A percentile compares a stretch with the other conserved stretches of the same genome.
Conservation (phyloP, 805 yeast species). For the Sugiyamaella mastotermitis region DNA sequence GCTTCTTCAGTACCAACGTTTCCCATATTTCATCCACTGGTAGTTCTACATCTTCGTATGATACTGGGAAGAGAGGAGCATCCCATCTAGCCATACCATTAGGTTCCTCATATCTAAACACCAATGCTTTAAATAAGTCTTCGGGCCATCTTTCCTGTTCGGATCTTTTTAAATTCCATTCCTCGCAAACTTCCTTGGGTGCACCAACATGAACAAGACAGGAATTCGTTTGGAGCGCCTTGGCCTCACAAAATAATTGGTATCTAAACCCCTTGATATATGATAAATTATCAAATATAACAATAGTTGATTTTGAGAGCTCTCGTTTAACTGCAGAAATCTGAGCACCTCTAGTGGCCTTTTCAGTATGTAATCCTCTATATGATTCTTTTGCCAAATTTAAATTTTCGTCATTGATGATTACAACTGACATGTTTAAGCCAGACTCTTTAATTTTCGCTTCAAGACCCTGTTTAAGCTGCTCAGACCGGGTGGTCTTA, state of each 20-base stretch:
- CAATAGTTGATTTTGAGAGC: conserved; percentile 60
- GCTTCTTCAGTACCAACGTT: conserved; percentile 43
- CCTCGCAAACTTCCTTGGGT: conserved; percentile 52
- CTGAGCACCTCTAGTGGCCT: conserved; percentile 75
- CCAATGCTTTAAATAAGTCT: conserved; percentile 57
- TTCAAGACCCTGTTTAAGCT: conserved; percentile 45
- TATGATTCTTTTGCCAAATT: conserved; percentile 68
- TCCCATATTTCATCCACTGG: conserved; percentile 59
- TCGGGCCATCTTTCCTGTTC: conserved; percentile 52
- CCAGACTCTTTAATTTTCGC: conserved; percentile 43
- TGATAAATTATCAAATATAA: conserved; percentile 76
- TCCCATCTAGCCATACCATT: conserved; percentile 86
- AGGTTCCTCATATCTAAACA: conserved; percentile 92
- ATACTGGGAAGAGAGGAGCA: conserved; percentile 74
- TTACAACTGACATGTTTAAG: conserved; percentile 50
- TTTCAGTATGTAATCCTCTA: conserved; percentile 67
- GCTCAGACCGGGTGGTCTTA: conserved; percentile 66
- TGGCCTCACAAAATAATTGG: conserved; percentile 91
- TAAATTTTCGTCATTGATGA: conserved; percentile 72
- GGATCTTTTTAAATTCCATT: conserved; percentile 46
- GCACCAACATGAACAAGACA: conserved; percentile 77
- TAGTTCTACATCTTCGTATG: conserved; percentile 46
- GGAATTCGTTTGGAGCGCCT: conserved; percentile 72
- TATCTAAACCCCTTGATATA: conserved; percentile 95
- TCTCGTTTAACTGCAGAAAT: conserved; percentile 86